Evolutionary conservation across 768 basidiomycete species (phyloP), one percentile per base, ranked within the genome.

Genomic region (Erythrobasidium yunnanense): DNA sequence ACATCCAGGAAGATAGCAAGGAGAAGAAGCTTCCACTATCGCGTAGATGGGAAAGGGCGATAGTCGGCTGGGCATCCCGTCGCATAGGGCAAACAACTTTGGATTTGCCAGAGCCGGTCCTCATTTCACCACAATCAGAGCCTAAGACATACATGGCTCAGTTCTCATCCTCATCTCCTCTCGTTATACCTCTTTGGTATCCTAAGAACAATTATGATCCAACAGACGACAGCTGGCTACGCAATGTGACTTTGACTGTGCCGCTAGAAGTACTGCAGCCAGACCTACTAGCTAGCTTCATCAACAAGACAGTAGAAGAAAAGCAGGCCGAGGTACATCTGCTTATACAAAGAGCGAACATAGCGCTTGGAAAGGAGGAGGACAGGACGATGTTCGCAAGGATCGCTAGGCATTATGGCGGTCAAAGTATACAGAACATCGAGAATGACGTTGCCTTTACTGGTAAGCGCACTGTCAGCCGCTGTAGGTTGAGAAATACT

Each of bases 151-250:
- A 27, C 5, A 63, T 63, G 49, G 25, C 33, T 15, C 45, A 46
- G 47, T 23, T 47, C 13, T 29, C 45, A 33, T 49, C 52, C 23
- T 25, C 17, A 5, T 25, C 20, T 27, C 60, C 60, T n/a, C 15
- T 63, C 25, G 2, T 49, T 6, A 46, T 63, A 6, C 60, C 60
- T 13, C 47, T 63, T 18, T 51, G 42, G 32, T 63, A 50, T 32
- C 60, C 60, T 5, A 63, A 63, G 32, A 32, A 29, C 11, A 49
- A 63, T 20, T 63, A 63, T 23, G 35, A 63, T 51, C 22, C 49
- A 2, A n/a, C 25, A 22, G 60, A 63, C 20, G 6, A 20, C 33
- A 50, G 47, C 25, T 63, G 60, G 60, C 47, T 63, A 4, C 22
- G 30, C 11, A 49, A 32, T 34, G 22, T 63, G 11, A 49, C 60